Conservation (phyloP, 78 protist species). For the Dictyostelium capitatum region DNA sequence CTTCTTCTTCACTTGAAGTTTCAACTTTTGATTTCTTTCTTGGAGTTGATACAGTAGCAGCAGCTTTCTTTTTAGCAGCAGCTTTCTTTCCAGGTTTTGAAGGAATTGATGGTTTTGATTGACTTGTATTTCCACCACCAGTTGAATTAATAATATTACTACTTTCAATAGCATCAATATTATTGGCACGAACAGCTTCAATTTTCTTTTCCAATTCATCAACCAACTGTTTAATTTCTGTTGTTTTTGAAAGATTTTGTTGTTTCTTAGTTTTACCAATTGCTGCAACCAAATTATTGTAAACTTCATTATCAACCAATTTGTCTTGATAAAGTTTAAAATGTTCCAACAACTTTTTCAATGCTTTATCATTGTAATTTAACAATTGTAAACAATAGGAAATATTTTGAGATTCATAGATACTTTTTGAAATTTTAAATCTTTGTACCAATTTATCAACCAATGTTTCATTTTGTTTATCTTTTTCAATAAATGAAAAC, state of each 20-base stretch:
- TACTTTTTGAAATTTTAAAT: conserved; percentile 61
- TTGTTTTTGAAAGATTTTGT: not conserved
- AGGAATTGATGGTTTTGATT: not conserved
- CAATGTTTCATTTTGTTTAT: conserved; percentile 86
- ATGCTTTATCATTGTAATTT: conserved; percentile 62
- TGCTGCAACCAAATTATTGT: not conserved
- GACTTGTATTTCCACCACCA: not conserved
- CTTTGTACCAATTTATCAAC: conserved; percentile 92
- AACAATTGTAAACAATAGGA: conserved; percentile 86
- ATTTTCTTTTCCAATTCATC: conserved; percentile 67
- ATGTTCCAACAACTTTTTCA: conserved; percentile 78
- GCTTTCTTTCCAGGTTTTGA: conserved; percentile 17
- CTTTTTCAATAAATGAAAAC: conserved; percentile 89
- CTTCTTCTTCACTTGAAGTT: not conserved
- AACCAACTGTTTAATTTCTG: conserved; percentile 32
- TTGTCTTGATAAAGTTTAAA: conserved; percentile 72
- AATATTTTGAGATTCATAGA: conserved; percentile 80
- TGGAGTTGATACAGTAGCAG: not conserved
- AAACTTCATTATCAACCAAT: conserved; percentile 71
- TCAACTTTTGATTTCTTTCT: not conserved
- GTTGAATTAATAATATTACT: not conserved
- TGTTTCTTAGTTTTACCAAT: conserved; percentile 63
- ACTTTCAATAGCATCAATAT: not conserved
- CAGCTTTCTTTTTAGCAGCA: conserved; percentile 12
- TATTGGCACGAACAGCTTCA: not conserved